Base-by-base conservation (phyloP, 495 filamentous ascomycete species). In the Evernia prunastri region DNA sequence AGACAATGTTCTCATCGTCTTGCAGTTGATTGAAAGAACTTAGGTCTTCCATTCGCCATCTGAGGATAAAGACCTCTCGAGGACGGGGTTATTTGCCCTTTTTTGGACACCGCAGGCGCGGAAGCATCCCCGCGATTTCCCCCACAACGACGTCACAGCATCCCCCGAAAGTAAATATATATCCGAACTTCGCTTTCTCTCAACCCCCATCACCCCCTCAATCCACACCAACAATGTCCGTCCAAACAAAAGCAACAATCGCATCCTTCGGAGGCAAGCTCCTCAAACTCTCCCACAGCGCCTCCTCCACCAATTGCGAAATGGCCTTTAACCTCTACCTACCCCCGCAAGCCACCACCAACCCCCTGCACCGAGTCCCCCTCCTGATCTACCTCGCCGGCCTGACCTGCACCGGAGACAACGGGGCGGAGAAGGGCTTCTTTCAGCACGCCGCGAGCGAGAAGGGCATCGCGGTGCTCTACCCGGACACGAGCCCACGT, bases 391-490 rank as follows among this genome's bases (percentile, higher is more conserved):
- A 94, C 76, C 86, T 98, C 66, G 91, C 93, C 20, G 94, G 94
- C 35, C 78, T 98, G 43, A 97, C 95, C 64, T 98, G 94, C 79
- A 92, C 92, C 0, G 91, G 89, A 20, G 92, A 97, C 66, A 98
- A 98, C 78, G 91, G 92, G 75, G 83, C 91, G 39, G 95, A 98
- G 74, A 98, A 97, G 76, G 90, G 93, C 67, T 96, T 96, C 80
- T 89, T 98, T 77, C 92, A 97, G 73, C 84, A 88, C 67, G 80
- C 78, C 56, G 94, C 94, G 17, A 81, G 84, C 63, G 79, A 86
- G 67, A 84, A 84, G 68, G 88, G 89, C 47, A 89, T 98, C 70
- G 94, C 94, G 1, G 72, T 98, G 61, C 81, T 97, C 17, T 97
- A 92, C 74, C 94, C 94, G 0, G 94, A 98, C 79, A 98, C 94